Evolutionary conservation across 1,139 yeast genomes (phyloP), one percentile per base, ranked within the genome.

Genomic region (Kodamaea anthophila): DNA sequence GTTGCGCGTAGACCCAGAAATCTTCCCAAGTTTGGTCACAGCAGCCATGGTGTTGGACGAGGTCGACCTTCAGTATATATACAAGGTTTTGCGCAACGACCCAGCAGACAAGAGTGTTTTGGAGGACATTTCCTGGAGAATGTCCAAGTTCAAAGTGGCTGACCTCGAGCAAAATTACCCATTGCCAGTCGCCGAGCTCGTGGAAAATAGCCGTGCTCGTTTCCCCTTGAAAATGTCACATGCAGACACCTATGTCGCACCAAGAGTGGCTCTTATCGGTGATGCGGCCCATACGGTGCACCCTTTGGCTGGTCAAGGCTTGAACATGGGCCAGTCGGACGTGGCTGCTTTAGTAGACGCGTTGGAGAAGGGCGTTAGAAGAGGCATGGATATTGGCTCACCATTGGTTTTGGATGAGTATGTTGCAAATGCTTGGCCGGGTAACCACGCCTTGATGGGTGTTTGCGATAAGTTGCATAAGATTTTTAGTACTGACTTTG

Each of bases 281-380:
- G 99, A 91, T 56, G 98, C 99, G 1, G 98, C 97, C 0, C 99
- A 91, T 45, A 82, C 97, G 0, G 85, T 95, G 1, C 98, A 91
- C 53, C 98, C 99, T 3, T 65, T 91, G 36, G 97, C 97, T 2
- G 99, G 99, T 4, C 98, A 93, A 57, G 98, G 99, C 10, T 70
- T 91, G 37, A 91, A 91, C 53, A 87, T 91, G 95, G 98, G 98
- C n/a, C 96, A 88, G 53, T 78, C 82, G 20, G 99, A 91, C 49
- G 96, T 85, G 2, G 78, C 78, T 34, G 64, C 79, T 2, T 65
- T 91, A 24, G 76, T 80, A 2, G 61, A 54, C 1, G 84, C 93
- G 0, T 51, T 91, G 24, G 94, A 85, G 42, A 61, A 44, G 8
- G 94, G 94, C 1, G 60, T 74, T 3, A 60, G 63, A 19, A 65